phyloP scores from a whole-genome alignment of 1,284 basidiomycete species.

The Volvariella volvacea region DNA sequence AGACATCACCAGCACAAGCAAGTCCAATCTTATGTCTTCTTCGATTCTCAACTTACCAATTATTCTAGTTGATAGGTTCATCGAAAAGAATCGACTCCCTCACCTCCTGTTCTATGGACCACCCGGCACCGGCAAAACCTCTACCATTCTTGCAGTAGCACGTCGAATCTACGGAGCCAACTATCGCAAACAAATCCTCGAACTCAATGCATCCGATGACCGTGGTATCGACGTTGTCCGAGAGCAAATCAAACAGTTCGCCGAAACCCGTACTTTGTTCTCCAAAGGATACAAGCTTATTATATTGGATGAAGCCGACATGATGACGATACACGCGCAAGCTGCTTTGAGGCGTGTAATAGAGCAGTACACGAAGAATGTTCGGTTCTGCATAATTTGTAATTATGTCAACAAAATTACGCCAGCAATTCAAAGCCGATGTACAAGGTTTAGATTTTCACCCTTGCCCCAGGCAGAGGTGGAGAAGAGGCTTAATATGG shows the following conservation, averaged over 20 bases:
- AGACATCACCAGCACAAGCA: slow-evolving; percentile 90
- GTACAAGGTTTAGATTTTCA: slow-evolving; percentile 97
- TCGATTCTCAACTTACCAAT: slow-evolving; percentile 1
- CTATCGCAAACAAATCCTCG: slow-evolving; percentile 88
- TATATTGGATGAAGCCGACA: slow-evolving; percentile 97
- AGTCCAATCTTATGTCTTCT: slow-evolving; percentile 19
- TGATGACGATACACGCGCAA: slow-evolving; percentile 99
- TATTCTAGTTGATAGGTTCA: slow-evolving; percentile 85
- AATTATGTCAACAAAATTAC: slow-evolving; percentile 99
- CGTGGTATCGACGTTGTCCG: slow-evolving; percentile 97
- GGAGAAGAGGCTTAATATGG: slow-evolving; percentile 72
- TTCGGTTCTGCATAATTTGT: slow-evolving; percentile 99
- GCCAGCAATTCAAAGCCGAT: slow-evolving; percentile 97
- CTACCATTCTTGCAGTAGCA: slow-evolving; percentile 95
- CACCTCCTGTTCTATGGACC: slow-evolving; percentile 98
- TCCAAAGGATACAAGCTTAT: slow-evolving; percentile 96
- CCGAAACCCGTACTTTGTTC: slow-evolving; percentile 89
- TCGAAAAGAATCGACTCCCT: slow-evolving; percentile 90
- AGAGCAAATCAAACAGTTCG: slow-evolving; percentile 98
- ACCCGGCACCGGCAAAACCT: slow-evolving; percentile 97
- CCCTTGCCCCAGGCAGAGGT: slow-evolving; percentile 86
- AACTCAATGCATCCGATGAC: slow-evolving; percentile 97
- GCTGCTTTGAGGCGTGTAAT: slow-evolving; percentile 95
- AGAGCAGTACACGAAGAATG: slow-evolving; percentile 98
- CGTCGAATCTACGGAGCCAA: slow-evolving; percentile 84